These are phyloP conservation scores for Taxillus chinensis DNA, from an alignment of 164 flowering plant genomes.

Conservation along the genomic window DNA sequence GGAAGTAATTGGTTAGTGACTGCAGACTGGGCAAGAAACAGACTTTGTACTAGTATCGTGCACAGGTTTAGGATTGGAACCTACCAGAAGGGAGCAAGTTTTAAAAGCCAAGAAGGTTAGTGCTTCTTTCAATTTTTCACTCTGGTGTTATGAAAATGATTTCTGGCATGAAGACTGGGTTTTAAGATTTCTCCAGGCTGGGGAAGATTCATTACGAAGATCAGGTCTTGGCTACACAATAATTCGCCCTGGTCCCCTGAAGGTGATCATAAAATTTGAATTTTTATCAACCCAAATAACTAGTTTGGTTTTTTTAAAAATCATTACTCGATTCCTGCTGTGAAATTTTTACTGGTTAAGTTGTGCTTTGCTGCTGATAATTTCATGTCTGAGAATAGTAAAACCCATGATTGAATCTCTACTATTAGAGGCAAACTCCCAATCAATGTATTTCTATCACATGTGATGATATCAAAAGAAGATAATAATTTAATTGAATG, in stretches of 20 bases:
- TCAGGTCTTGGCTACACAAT: slow-evolving; percentile 98
- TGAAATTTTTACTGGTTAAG: not conserved
- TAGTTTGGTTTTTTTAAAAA: too few species aligned
- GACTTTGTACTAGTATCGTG: slow-evolving; percentile 92
- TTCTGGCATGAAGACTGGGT: not conserved
- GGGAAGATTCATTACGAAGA: slow-evolving; percentile 84
- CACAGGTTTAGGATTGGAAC: slow-evolving; percentile 79
- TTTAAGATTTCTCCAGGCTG: slow-evolving; percentile 43
- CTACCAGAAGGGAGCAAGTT: slow-evolving; percentile 85
- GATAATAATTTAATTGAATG: too few species aligned
- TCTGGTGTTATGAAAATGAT: not conserved
- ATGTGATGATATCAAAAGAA: too few species aligned
- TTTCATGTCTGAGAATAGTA: too few species aligned
- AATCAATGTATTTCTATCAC: too few species aligned
- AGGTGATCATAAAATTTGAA: slow-evolving; percentile 28
- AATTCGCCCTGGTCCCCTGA: slow-evolving; percentile 84
- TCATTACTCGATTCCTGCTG: not conserved
- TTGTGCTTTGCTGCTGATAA: too few species aligned
- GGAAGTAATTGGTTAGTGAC: not conserved
- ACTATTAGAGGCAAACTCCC: too few species aligned
- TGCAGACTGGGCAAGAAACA: slow-evolving; percentile 96
- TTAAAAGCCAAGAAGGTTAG: slow-evolving; percentile 82
- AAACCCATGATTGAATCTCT: too few species aligned
- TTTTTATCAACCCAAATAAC: not conserved
- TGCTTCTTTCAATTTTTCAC: not conserved